Evolutionary conservation across 768 basidiomycete species (phyloP).

Genomic region (Mycena maculata): DNA sequence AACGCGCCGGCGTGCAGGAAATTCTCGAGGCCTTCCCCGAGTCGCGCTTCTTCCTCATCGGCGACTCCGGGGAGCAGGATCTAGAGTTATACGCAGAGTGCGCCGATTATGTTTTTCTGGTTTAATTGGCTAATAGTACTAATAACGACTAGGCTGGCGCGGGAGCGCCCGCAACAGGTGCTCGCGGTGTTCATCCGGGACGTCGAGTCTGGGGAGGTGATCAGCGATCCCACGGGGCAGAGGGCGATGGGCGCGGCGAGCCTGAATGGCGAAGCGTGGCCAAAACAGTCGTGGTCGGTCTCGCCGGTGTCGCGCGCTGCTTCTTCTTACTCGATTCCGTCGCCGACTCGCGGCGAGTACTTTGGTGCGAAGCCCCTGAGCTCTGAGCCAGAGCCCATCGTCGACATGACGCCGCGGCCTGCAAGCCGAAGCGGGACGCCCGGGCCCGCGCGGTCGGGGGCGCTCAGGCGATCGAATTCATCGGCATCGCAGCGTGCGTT

Average conservation of each 20-base stretch:
- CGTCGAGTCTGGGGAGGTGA: constrained; percentile 54
- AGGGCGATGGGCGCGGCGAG: constrained; percentile 45
- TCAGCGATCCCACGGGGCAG: constrained; percentile 76
- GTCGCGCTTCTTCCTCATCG: constrained; percentile 85
- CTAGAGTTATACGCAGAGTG: constrained; percentile 87
- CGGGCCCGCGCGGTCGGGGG: constrained; percentile 13
- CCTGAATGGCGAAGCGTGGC: not conserved
- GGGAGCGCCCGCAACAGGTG: constrained; percentile 75
- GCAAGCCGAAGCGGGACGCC: not conserved
- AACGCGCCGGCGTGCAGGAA: constrained; percentile 84
- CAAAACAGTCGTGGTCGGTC: not conserved
- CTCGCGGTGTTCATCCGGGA: constrained; percentile 88
- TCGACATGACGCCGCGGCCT: constrained; percentile 15
- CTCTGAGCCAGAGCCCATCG: constrained; percentile 39
- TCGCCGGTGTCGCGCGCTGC: constrained; percentile 1
- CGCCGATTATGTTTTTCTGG: constrained; percentile 28
- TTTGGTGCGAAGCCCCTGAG: constrained; percentile 35
- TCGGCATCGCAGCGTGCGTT: constrained; percentile 42
- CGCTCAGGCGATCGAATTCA: not conserved
- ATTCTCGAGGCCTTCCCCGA: constrained; percentile 79
- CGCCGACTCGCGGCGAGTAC: constrained; percentile 28
- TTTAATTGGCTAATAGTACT: not conserved
- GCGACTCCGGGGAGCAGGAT: constrained; percentile 96
- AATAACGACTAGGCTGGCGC: constrained; percentile 65
- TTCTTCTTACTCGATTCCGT: constrained; percentile 12